Base-by-base conservation (phyloP, 768 basidiomycete species). In the Candolleomyces aberdarensis region DNA sequence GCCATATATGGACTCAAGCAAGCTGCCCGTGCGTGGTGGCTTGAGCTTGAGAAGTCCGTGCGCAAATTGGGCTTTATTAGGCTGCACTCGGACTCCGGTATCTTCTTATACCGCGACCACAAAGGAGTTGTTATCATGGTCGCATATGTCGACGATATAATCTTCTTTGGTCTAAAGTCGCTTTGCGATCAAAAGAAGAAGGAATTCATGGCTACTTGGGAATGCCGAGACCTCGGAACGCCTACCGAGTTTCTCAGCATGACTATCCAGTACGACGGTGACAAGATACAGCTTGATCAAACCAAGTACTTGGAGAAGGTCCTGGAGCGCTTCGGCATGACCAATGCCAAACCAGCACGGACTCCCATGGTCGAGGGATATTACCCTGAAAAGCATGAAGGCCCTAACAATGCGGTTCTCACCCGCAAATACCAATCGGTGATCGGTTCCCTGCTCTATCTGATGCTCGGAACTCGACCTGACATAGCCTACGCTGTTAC, bases 171-270 rank as follows among this genome's bases (percentile, higher is more conserved):
- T 26, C 26, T 26, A 26, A 13, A 40, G 58, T 2, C 10, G 41
- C 51, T 36, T 11, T 26, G 1, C 3, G 19, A 14, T 26, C 5
- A 55, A 62, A 63, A 59, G 43, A 66, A 66, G 26, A 1, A 8
- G 3, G 60, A 49, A 47, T 71, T 69, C 47, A 65, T 66, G 56
- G 49, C 54, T 7, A 62, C 61, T 59, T 69, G 68, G 68, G 66
- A 70, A 63, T 70, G 69, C 58, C 62, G 49, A 15, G 64, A 69
- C 49, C 54, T 67, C 20, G 68, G 67, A 17, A 46, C 58, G 32
- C 59, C 58, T 14, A 56, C 51, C 9, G 65, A 70, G 55, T 67
- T 70, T 36, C 52, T 68, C 0, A 19, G 64, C 15, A 70, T 70
- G 64, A 39, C 50, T 5, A 60, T 70, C 14, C 19, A 15, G 7